Evolutionary conservation across 331 rosid species (phyloP).

Genomic region (Arachis monticola): DNA sequence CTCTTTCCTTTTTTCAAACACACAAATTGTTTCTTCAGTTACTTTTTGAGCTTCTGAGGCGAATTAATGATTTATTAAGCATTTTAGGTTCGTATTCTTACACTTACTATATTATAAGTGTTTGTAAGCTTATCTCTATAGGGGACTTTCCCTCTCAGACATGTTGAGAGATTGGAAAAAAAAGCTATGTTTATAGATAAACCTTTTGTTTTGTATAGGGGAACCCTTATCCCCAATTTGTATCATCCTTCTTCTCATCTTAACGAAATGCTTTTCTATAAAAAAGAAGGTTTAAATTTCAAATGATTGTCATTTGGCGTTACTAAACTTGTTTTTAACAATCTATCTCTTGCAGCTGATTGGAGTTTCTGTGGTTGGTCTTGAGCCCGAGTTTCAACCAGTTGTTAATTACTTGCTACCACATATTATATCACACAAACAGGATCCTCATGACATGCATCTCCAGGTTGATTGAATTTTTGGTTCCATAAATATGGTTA

Average conservation of each 20-base stretch:
- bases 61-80: not conserved
- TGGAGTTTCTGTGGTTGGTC: slow-evolving; percentile 84
- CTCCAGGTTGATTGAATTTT: slow-evolving; percentile 71
- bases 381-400: slow-evolving; percentile 95
- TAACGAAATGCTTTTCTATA: not conserved
- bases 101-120: not conserved
- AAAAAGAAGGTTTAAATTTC: not conserved
- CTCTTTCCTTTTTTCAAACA: not conserved
- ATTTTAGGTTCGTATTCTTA: not conserved
- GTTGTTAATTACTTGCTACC: slow-evolving; percentile 87
- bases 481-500: slow-evolving; percentile 32
- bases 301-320: slow-evolving; percentile 9
- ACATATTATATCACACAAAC: slow-evolving; percentile 79
- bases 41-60: not conserved
- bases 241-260: not conserved
- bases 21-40: not conserved
- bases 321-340: slow-evolving; percentile 25
- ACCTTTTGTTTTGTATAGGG: too few relatives aligned
- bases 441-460: slow-evolving; percentile 80
- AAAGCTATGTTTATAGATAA: too few relatives aligned
- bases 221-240: too few relatives aligned
- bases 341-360: slow-evolving; percentile 64
- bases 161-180: too few relatives aligned
- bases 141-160: too few relatives aligned
- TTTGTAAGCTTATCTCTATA: not conserved